Evolutionary conservation across 768 basidiomycete genomes (phyloP), one percentile per base, ranked within the genome.

Genomic region (Vararia minispora): DNA sequence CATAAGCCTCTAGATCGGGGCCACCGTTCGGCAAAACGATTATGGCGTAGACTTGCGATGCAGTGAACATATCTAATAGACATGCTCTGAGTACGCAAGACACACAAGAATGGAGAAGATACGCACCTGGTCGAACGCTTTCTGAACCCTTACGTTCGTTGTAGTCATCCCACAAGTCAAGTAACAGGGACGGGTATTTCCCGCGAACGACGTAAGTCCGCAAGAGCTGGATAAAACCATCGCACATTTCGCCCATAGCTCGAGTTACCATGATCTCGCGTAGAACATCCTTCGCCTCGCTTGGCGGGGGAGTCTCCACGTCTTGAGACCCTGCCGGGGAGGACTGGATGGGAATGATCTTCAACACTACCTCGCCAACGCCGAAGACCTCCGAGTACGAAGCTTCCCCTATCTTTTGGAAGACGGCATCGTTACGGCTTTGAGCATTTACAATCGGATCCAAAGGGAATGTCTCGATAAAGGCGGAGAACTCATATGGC

Each of bases 311-410:
- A 8, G 65, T 64, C 11, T 82, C 82, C 13, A 42, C 47, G 5
- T 66, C 63, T 28, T 37, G 10, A 41, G 41, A 31, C 35, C 37
- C 42, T 28, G 44, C 41, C 37, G 43, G 62, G 49, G 79, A 76
- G 44, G 72, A 65, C 35, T 75, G 66, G 26, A 91, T 58, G 5
- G 89, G 90, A 26, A 92, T 77, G 31, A 95, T 70, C 63, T 92
- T 94, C 46, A 92, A 67, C n/a, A 92, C 90, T 24, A 92, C 75
- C 47, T 84, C 74, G 3, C 82, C 82, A 35, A 91, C 80, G 6
- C 83, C 83, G 57, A 88, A 99, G 21, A 99, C 95, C 54, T 99
- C 95, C 0, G 89, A 94, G 58, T 84, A 99, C 34, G 85, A 88
- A 6, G 95, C 95, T 61, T 99, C 95, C 28, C 94, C 94, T 32